Conservation (phyloP, 345 rosid genomes). For the Luvunga scandens region DNA sequence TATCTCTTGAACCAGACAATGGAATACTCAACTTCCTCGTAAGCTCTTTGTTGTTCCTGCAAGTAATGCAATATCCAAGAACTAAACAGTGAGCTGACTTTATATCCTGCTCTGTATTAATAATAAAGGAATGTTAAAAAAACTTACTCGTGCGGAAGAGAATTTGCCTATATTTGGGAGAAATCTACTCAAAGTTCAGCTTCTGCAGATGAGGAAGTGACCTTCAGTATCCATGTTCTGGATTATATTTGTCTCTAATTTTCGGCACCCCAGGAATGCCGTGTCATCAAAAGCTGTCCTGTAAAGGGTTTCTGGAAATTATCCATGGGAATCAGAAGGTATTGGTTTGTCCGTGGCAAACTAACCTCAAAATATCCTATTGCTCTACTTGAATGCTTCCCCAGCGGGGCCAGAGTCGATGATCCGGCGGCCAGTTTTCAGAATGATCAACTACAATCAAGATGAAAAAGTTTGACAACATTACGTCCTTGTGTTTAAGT, state of each 20-base stretch:
- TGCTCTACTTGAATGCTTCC: slow-evolving; percentile 51
- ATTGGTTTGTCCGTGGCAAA: not conserved
- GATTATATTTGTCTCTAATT: slow-evolving; percentile 62
- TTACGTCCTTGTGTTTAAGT: too few relatives aligned
- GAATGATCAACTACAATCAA: slow-evolving; percentile 68
- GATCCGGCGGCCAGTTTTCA: slow-evolving; percentile 64
- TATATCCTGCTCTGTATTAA: too few relatives aligned
- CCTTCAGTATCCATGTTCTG: slow-evolving; percentile 80
- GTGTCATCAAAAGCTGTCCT: slow-evolving; percentile 23
- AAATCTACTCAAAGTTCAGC: slow-evolving; percentile 57
- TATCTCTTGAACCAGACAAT: too few relatives aligned
- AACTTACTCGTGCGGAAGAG: slow-evolving; percentile 54
- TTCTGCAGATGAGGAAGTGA: slow-evolving; percentile 60
- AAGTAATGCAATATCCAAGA: too few relatives aligned
- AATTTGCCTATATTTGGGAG: slow-evolving; percentile 41
- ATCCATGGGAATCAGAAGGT: not conserved
- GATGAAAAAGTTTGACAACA: too few relatives aligned
- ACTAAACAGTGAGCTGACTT: too few relatives aligned
- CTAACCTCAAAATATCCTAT: slow-evolving; percentile 71
- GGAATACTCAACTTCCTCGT: too few relatives aligned
- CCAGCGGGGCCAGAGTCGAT: slow-evolving; percentile 70
- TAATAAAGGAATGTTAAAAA: too few relatives aligned
- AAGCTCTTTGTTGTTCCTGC: too few relatives aligned
- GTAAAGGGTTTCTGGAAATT: not conserved
- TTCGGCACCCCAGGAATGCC: slow-evolving; percentile 53